These are phyloP conservation scores for Phyllosticta citrichinensis DNA, from an alignment of 2,329 filamentous ascomycete species.

Conservation along the genomic window DNA sequence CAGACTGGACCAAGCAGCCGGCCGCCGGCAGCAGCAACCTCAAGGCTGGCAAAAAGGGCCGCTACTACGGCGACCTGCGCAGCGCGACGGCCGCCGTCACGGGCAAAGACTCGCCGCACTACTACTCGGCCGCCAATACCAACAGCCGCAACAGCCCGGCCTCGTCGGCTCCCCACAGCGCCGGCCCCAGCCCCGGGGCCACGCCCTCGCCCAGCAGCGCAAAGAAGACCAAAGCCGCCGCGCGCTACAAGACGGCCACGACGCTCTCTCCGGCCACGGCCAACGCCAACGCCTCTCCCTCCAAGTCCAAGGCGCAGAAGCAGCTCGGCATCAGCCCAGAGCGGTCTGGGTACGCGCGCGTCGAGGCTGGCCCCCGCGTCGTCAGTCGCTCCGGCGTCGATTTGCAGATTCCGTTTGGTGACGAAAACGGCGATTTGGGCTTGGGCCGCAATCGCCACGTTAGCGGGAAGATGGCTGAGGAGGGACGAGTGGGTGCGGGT, in stretches of 20 bases:
- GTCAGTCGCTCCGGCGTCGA: constrained; percentile 39
- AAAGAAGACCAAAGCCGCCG: constrained; percentile 16
- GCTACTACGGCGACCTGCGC: constrained; percentile 39
- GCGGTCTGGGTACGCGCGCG: constrained; percentile 20
- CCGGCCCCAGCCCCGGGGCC: constrained; percentile 15
- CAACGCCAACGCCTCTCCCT: constrained; percentile 17
- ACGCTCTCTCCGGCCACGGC: constrained; percentile 14
- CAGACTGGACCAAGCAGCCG: constrained; percentile 14
- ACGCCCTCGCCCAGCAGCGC: constrained; percentile 20
- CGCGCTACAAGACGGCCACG: constrained; percentile 13
- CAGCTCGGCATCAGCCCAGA: constrained; percentile 20
- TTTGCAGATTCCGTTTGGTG: constrained; percentile 32
- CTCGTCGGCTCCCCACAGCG: constrained; percentile 18
- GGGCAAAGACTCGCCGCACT: constrained; percentile 14
- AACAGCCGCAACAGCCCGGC: constrained; percentile 18
- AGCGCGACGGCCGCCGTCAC: constrained; percentile 30
- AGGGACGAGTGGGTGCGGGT: constrained; percentile 45
- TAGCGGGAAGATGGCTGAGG: constrained; percentile 64
- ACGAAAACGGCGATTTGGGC: constrained; percentile 25
- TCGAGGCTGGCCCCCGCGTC: constrained; percentile 31
- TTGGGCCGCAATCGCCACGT: constrained; percentile 43
- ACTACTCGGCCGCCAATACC: not conserved
- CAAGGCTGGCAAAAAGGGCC: not conserved
- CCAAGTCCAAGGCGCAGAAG: not conserved
- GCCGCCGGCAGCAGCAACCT: constrained; percentile 6